Percentiles rank a stretch among this genome's conserved stretches.
Evolutionary conservation across 2,329 filamentous ascomycete species (phyloP).

Genomic region (Fusarium luffae): DNA sequence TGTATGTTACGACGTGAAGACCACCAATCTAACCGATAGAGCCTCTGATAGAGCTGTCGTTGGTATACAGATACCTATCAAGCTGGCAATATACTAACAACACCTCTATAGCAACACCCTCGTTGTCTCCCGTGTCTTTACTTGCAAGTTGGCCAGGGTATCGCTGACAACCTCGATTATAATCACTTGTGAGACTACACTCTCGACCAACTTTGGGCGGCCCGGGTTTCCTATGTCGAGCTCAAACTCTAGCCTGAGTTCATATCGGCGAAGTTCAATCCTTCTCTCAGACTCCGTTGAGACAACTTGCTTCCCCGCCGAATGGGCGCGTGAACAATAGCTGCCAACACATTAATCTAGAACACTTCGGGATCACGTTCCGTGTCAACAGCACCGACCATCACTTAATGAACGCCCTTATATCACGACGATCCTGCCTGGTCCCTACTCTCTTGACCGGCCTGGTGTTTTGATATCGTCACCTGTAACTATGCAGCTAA

Average conservation of each 20-base stretch:
- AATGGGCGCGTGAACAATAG: neutral
- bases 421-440: neutral
- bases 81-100: neutral
- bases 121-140: neutral
- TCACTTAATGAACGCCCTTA: neutral
- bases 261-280: neutral
- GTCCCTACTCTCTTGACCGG: neutral
- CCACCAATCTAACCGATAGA: neutral
- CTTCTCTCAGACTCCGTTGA: neutral
- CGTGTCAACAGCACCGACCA: neutral
- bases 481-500: constrained; percentile 20
- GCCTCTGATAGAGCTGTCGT: neutral
- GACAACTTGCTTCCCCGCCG: neutral
- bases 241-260: neutral
- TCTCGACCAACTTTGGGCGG: too few relatives aligned
- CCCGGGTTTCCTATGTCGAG: neutral
- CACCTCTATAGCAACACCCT: neutral
- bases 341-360: neutral
- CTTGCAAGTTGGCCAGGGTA: neutral
- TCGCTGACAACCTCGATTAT: neutral
- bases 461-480: neutral
- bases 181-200: neutral
- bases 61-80: neutral
- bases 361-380: neutral
- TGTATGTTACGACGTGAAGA: neutral